phyloP scores from a whole-genome alignment of 768 basidiomycete genomes.

The Hirschioporus abietinus region DNA sequence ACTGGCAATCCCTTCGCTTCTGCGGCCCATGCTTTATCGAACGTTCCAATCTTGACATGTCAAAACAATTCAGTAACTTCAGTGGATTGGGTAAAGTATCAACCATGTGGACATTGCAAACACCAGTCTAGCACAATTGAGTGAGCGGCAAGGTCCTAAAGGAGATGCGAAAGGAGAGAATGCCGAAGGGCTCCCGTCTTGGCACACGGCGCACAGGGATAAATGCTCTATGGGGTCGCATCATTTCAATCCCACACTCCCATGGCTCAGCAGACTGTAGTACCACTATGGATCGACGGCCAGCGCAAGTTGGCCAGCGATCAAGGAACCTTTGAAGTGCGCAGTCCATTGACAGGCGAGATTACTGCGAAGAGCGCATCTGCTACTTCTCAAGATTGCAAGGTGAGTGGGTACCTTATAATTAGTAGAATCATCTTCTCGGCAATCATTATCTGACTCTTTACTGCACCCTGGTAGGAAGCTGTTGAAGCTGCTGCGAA shows the following conservation, averaged over 20 bases:
- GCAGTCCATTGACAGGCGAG: conserved; percentile 35
- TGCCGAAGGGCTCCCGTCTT: no score
- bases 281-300: conserved; percentile 37
- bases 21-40: no score
- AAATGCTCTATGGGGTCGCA: background rate
- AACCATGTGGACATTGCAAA: no score
- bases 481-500: conserved; percentile 40
- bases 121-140: no score
- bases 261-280: background rate
- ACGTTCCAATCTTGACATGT: no score
- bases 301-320: conserved; percentile 29
- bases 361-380: conserved; percentile 42
- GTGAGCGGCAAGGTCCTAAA: no score
- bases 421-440: conserved; percentile 9
- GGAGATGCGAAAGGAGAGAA: no score
- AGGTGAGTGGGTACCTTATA: conserved; percentile 7
- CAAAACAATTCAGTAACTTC: no score
- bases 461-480: conserved; percentile 33
- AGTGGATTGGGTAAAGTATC: no score
- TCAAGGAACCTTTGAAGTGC: conserved; percentile 39
- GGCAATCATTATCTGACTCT: conserved; percentile 1
- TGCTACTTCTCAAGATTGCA: conserved; percentile 28
- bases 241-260: background rate
- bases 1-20: no score
- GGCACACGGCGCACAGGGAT: background rate